A percentile compares a stretch with the other conserved stretches of the same genome.
These are phyloP conservation scores for Candida pseudoviswanathii DNA, from an alignment of 1,139 yeast species.

Conservation along the genomic window DNA sequence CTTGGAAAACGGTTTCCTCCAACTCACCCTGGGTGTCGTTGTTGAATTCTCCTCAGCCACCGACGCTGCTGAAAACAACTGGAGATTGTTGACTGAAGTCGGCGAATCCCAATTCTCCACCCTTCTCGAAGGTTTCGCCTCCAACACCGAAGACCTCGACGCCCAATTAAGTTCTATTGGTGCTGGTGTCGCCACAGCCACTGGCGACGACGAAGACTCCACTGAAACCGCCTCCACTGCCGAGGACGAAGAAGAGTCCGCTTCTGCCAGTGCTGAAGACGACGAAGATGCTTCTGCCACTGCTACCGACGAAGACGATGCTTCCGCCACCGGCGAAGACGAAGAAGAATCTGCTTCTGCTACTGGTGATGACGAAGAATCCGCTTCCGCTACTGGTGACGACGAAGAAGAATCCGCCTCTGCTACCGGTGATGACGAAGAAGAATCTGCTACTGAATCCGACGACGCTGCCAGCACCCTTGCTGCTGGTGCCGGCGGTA, in stretches of 20 bases:
- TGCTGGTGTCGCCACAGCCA: conserved; percentile 9
- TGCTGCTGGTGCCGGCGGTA: conserved; percentile 9
- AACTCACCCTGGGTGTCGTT: conserved; percentile 20
- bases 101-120: conserved; percentile 15
- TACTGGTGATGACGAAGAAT: neutral
- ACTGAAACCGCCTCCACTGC: conserved; percentile 6
- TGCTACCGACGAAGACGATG: conserved; percentile 4
- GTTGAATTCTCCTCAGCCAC: conserved; percentile 15
- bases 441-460: conserved; percentile 2
- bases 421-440: neutral
- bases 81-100: conserved; percentile 17
- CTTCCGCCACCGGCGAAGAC: conserved; percentile 11
- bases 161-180: conserved; percentile 9
- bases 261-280: neutral
- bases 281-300: conserved; percentile 3
- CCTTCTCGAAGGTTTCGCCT: conserved; percentile 18
- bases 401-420: conserved; percentile 3
- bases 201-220: conserved; percentile 9
- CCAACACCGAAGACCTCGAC: conserved; percentile 16
- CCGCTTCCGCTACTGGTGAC: conserved; percentile 1
- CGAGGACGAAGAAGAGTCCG: neutral
- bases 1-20: conserved; percentile 15
- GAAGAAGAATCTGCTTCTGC: conserved; percentile 3
- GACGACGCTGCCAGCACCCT: conserved; percentile 12
- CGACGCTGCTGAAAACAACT: conserved; percentile 12